Evolutionary conservation across 192 early-diverging fungal genomes (phyloP).

Genomic region (Phlyctochytrium bullatum): DNA sequence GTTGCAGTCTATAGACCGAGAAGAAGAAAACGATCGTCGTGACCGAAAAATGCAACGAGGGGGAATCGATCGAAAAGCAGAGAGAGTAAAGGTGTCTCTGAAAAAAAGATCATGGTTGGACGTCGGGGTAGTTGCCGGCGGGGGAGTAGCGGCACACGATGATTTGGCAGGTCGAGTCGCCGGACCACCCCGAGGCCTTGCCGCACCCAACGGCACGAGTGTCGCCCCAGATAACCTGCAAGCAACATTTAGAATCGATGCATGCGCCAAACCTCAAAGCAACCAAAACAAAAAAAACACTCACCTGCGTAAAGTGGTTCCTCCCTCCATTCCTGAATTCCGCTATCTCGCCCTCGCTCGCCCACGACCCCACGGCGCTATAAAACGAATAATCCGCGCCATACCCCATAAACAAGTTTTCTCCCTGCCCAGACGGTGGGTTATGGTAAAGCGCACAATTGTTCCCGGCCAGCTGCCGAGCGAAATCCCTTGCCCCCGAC

Average conservation of each 20-base stretch:
- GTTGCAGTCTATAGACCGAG: too few species aligned
- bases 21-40: too few species aligned
- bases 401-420: not conserved
- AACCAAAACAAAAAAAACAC: too few species aligned
- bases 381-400: not conserved
- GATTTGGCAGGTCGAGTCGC: not conserved
- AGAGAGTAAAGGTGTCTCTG: too few species aligned
- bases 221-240: not conserved
- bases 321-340: not conserved
- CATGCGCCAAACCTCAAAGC: too few species aligned
- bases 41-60: too few species aligned
- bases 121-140: not conserved
- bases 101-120: not conserved
- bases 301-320: constrained; percentile 10
- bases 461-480: not conserved
- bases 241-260: too few species aligned
- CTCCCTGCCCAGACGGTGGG: not conserved
- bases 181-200: not conserved
- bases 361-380: not conserved
- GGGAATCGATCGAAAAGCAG: too few species aligned
- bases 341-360: not conserved
- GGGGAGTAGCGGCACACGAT: constrained; percentile 1
- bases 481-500: not conserved
- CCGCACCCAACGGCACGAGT: constrained; percentile 1
- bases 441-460: not conserved